Conservation (phyloP, 2,329 filamentous ascomycete genomes). For the Fusarium dimerum region DNA sequence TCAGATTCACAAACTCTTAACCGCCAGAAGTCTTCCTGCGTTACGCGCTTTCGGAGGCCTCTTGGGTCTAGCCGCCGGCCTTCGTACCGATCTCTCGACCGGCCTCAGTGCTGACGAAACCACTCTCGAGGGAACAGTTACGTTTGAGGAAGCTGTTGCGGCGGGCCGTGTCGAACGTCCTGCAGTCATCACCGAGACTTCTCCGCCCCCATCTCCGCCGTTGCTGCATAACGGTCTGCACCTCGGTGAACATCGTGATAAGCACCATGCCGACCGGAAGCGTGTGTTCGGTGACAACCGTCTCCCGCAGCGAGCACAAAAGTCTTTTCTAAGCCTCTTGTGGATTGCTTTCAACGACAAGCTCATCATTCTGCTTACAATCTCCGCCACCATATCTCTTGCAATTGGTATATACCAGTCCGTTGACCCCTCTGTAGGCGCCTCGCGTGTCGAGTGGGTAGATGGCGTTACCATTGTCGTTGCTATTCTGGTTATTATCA, state of each 20-base stretch:
- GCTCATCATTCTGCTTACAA: conserved; percentile 69
- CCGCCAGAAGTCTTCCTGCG: conserved; percentile 49
- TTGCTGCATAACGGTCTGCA: conserved; percentile 31
- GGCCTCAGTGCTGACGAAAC: conserved; percentile 55
- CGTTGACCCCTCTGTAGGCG: conserved; percentile 50
- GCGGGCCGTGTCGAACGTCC: conserved; percentile 37
- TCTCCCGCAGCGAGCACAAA: conserved; percentile 60
- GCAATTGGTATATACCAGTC: conserved; percentile 75
- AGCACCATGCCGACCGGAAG: conserved; percentile 57
- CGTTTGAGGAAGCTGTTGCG: conserved; percentile 50
- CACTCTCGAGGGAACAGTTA: conserved; percentile 43
- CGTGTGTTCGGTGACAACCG: conserved; percentile 69
- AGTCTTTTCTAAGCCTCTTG: conserved; percentile 64
- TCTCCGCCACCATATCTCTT: conserved; percentile 72
- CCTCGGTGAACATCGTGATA: conserved; percentile 28
- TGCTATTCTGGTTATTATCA: conserved; percentile 73
- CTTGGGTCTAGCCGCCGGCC: conserved; percentile 50
- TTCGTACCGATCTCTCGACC: conserved; percentile 48
- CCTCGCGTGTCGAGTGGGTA: conserved; percentile 72
- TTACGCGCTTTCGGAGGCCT: conserved; percentile 56
- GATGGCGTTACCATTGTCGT: conserved; percentile 79
- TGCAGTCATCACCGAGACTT: conserved; percentile 23
- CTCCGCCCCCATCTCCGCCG: conserved; percentile 21
- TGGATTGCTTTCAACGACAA: conserved; percentile 87
- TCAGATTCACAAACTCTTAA: conserved; percentile 55